Evolutionary conservation across 148 eudicot genomes (phyloP).

Genomic region (Silene latifolia): DNA sequence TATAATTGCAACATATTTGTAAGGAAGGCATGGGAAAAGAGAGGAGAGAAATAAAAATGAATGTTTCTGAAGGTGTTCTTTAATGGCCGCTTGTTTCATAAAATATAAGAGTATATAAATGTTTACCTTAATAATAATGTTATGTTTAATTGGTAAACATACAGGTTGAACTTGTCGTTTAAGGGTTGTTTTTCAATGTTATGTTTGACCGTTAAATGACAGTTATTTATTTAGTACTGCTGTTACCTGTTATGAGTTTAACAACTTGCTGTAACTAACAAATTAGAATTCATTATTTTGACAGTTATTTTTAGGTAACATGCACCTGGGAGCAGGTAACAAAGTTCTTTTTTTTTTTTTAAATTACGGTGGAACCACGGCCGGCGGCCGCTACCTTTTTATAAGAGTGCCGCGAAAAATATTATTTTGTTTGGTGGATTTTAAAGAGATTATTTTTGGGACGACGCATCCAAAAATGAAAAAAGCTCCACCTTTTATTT

Average conservation of each 20-base stretch:
- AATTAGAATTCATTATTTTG: too few relatives aligned
- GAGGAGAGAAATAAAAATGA: not conserved
- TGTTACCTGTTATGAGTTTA: too few relatives aligned
- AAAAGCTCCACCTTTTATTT: not conserved
- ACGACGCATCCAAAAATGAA: too few relatives aligned
- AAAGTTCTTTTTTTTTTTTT: too few relatives aligned
- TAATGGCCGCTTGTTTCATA: constrained; percentile 7
- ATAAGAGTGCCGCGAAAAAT: too few relatives aligned
- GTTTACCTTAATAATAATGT: not conserved
- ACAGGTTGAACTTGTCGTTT: constrained; percentile 12
- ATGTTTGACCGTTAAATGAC: constrained; percentile 14
- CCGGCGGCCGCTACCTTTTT: too few relatives aligned
- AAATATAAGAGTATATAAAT: not conserved
- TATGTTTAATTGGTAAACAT: not conserved
- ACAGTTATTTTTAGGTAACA: too few relatives aligned
- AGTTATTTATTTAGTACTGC: constrained; percentile 5
- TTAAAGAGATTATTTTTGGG: too few relatives aligned
- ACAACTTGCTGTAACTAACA: too few relatives aligned
- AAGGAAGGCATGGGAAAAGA: not conserved
- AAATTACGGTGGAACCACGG: too few relatives aligned
- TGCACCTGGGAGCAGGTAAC: too few relatives aligned
- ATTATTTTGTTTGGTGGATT: too few relatives aligned
- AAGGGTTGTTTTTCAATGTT: not conserved
- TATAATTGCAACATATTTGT: not conserved
- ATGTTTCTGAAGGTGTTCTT: constrained; percentile 4